These are phyloP conservation scores for Candida ficus DNA, from an alignment of 805 yeast genomes.

Conservation along the genomic window DNA sequence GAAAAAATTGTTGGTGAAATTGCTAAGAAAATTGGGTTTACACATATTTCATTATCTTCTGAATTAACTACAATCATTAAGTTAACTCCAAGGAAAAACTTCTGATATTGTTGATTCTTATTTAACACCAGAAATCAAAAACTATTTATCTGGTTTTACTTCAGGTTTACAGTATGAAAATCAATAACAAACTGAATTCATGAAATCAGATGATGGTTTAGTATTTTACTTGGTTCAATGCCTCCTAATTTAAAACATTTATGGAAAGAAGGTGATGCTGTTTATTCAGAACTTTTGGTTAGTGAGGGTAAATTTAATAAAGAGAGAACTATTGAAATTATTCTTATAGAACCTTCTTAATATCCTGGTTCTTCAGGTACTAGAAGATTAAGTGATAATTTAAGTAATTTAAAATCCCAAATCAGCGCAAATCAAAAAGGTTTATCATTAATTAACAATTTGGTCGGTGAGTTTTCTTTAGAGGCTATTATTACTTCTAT, in stretches of 20 bases:
- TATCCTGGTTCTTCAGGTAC: constrained; percentile 89
- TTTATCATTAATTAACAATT: constrained; percentile 52
- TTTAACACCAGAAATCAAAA: constrained; percentile 70
- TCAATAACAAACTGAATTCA: constrained; percentile 59
- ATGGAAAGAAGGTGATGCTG: constrained; percentile 89
- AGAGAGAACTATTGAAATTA: constrained; percentile 52
- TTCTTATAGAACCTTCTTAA: constrained; percentile 71
- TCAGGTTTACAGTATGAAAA: constrained; percentile 49
- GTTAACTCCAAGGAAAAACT: constrained; percentile 67
- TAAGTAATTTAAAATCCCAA: constrained; percentile 81
- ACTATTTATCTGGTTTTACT: constrained; percentile 57
- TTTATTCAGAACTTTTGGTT: constrained; percentile 75
- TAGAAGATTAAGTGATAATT: constrained; percentile 74
- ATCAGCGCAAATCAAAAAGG: constrained; percentile 89
- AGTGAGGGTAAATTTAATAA: constrained; percentile 71
- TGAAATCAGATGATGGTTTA: constrained; percentile 97
- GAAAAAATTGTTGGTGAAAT: constrained; percentile 54
- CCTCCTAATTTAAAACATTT: constrained; percentile 85
- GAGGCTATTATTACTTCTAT: constrained; percentile 63
- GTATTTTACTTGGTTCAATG: constrained; percentile 87
- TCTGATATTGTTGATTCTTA: constrained; percentile 81
- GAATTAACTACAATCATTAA: constrained; percentile 77
- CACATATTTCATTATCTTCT: constrained; percentile 62
- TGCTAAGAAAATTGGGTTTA: constrained; percentile 63
- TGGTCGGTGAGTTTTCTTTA: constrained; percentile 60